Conservation (phyloP, 1,284 basidiomycete genomes). For the Leccinum proliferum region DNA sequence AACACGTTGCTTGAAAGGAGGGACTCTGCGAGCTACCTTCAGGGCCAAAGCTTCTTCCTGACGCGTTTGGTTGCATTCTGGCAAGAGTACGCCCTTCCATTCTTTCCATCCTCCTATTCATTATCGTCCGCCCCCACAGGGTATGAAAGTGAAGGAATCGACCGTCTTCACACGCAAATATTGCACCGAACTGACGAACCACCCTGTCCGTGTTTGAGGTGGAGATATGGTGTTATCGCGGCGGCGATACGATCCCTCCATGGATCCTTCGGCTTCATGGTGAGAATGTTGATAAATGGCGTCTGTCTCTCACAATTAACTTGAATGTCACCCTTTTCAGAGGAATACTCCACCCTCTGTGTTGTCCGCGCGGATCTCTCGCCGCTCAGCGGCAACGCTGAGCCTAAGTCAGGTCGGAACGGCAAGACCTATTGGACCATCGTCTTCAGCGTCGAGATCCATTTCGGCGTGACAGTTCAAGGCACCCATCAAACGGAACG, state of each 20-base stretch:
- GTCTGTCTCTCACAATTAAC: conserved; percentile 3
- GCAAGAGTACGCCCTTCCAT: conserved; percentile 43
- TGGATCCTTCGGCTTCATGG: conserved; percentile 66
- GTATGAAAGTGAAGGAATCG: conserved; percentile 71
- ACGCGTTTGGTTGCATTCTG: conserved; percentile 76
- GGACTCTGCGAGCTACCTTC: conserved; percentile 59
- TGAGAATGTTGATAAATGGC: conserved; percentile 20
- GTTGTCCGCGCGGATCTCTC: conserved; percentile 72
- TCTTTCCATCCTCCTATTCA: conserved; percentile 3
- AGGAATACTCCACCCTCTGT: conserved; percentile 70
- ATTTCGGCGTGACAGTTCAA: conserved; percentile 77
- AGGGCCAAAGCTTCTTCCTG: conserved; percentile 65
- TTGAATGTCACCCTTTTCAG: conserved; percentile 26
- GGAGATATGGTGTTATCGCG: conserved; percentile 75
- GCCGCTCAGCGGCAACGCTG: conserved; percentile 59
- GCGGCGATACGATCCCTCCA: conserved; percentile 58
- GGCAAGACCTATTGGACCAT: conserved; percentile 76
- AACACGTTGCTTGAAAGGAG: too few relatives aligned
- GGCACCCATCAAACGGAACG: conserved; percentile 74
- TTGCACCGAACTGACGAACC: conserved; percentile 68
- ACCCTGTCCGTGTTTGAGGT: conserved; percentile 75
- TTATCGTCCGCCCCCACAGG: conserved; percentile 30
- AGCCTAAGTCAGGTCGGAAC: conserved; percentile 54
- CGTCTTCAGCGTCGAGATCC: conserved; percentile 75
- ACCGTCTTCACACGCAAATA: conserved; percentile 57